Conservation (phyloP, 352 stramenopile genomes). For the Pythium phragmiticola region DNA sequence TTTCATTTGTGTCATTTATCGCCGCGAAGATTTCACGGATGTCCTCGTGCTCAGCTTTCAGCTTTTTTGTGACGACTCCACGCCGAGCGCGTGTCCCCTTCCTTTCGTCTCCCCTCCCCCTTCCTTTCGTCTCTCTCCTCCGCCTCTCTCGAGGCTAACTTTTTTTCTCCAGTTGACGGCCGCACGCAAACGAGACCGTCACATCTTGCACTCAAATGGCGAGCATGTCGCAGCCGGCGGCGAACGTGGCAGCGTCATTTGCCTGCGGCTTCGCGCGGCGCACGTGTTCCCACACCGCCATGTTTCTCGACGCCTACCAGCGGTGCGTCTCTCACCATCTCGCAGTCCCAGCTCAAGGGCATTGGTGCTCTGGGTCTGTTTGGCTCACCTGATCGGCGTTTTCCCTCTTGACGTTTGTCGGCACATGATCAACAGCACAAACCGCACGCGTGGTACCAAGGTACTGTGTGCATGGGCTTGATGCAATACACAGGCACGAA, state of each 20-base stretch:
- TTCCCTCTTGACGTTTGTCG: neutral
- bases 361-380: too few relatives aligned
- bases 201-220: neutral
- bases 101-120: neutral
- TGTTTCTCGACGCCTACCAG: constrained; percentile 21
- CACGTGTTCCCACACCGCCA: constrained; percentile 5
- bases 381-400: too few relatives aligned
- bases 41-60: neutral
- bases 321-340: neutral
- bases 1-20: too few relatives aligned
- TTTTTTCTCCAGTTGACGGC: neutral
- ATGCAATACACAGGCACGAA: too few relatives aligned
- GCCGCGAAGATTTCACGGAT: too few relatives aligned
- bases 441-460: constrained; percentile 30
- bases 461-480: neutral
- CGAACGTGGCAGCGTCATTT: neutral
- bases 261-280: constrained; percentile 11
- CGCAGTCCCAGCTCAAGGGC: too few relatives aligned
- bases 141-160: neutral
- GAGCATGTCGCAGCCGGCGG: neutral
- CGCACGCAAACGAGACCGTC: neutral
- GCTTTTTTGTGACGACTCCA: neutral
- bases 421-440: constrained; percentile 4
- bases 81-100: too few relatives aligned
- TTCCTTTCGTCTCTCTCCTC: neutral